A percentile compares a stretch with the other conserved stretches of the same genome.
Evolutionary conservation across 306 rosid genomes (phyloP).

Genomic region (Gastrolobium bilobum): DNA sequence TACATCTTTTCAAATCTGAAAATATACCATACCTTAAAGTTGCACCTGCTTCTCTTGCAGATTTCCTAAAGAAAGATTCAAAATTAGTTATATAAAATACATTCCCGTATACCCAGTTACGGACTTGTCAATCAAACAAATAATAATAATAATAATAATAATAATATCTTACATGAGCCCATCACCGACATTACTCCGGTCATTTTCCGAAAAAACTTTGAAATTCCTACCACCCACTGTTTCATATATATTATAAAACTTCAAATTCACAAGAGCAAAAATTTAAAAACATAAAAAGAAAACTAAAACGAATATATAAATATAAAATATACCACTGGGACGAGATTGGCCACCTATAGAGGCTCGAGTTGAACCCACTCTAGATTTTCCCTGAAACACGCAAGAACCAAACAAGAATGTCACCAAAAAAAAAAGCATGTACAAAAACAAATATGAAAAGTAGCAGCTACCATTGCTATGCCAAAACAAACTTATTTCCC

Average conservation of each 20-base stretch:
- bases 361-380: slow-evolving; percentile 47
- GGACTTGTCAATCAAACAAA: neutral
- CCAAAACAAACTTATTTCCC: neutral
- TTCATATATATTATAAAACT: slow-evolving; percentile 8
- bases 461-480: slow-evolving; percentile 47
- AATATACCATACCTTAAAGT: slow-evolving; percentile 50
- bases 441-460: slow-evolving; percentile 36
- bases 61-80: slow-evolving; percentile 39
- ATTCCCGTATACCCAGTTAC: neutral
- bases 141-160: neutral
- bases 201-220: slow-evolving; percentile 66
- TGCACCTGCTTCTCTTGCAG: slow-evolving; percentile 40
- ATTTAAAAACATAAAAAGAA: neutral
- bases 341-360: slow-evolving; percentile 53
- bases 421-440: neutral
- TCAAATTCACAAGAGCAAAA: no score
- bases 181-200: slow-evolving; percentile 54
- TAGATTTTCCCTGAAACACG: slow-evolving; percentile 57
- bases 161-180: slow-evolving; percentile 48
- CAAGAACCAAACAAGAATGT: slow-evolving; percentile 33
- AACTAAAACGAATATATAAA: neutral
- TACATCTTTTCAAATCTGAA: slow-evolving; percentile 17
- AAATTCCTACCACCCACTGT: slow-evolving; percentile 58
- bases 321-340: slow-evolving; percentile 49
- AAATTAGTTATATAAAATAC: slow-evolving; percentile 16